Conservation (phyloP, 495 filamentous ascomycete genomes). For the Penicillium arizonense region DNA sequence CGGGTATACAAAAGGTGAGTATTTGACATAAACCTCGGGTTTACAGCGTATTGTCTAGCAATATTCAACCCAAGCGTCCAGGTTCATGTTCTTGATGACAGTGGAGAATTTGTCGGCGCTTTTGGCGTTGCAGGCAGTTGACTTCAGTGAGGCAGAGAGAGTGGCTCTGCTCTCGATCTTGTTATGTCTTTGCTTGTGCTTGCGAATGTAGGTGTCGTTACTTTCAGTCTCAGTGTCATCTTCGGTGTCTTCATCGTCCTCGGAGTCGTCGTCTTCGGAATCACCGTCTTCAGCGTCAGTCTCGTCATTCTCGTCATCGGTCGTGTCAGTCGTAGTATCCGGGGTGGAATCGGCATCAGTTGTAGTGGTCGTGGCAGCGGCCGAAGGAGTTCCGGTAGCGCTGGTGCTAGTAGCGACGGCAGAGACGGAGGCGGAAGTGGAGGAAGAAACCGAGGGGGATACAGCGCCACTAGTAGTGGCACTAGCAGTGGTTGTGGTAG, state of each 20-base stretch:
- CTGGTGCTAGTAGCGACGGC: neutral
- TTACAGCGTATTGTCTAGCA: neutral
- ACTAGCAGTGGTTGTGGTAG: neutral
- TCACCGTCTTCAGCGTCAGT: neutral
- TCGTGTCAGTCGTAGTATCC: neutral
- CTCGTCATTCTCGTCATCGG: neutral
- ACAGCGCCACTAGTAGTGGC: neutral
- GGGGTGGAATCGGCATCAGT: neutral
- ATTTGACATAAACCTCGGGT: too few relatives aligned
- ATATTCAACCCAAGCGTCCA: slow-evolving; percentile 10
- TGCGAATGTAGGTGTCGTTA: neutral
- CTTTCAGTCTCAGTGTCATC: neutral
- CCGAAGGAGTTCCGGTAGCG: neutral
- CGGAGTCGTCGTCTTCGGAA: neutral
- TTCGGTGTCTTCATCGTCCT: neutral
- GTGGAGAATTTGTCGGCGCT: slow-evolving; percentile 8
- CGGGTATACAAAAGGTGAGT: too few relatives aligned
- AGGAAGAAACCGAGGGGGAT: too few relatives aligned
- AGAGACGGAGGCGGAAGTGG: too few relatives aligned
- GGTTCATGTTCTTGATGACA: slow-evolving; percentile 10
- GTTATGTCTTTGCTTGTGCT: neutral
- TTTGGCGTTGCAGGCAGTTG: slow-evolving; percentile 1
- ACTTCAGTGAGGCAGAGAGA: neutral
- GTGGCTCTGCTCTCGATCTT: neutral
- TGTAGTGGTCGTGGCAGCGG: neutral